Evolutionary conservation across 192 early-diverging fungal genomes (phyloP).

Genomic region (Phlyctochytrium arcticum): DNA sequence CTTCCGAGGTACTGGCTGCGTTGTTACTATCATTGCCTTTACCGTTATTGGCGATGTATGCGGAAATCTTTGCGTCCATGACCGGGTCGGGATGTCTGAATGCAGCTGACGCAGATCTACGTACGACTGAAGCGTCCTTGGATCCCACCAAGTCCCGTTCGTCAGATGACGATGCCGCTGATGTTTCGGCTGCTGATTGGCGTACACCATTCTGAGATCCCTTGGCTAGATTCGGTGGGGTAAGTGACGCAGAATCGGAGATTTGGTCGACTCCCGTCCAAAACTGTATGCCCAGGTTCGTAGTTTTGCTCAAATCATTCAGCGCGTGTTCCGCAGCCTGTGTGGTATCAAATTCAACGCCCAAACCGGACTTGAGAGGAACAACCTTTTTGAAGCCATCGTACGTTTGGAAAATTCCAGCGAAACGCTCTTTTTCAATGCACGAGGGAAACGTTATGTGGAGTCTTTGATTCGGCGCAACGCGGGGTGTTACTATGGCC

Average conservation of each 20-base stretch:
- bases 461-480: background rate
- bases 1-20: background rate
- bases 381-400: conserved; percentile 4
- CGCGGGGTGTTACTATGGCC: background rate
- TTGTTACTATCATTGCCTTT: background rate
- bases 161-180: conserved; percentile 11
- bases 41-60: conserved; percentile 9
- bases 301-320: conserved; percentile 5
- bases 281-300: conserved; percentile 4
- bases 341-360: background rate
- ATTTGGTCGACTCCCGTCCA: background rate
- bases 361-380: background rate
- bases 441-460: background rate
- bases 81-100: conserved; percentile 11
- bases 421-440: background rate
- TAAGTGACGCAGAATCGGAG: background rate
- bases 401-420: conserved; percentile 6
- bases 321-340: background rate
- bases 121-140: background rate
- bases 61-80: conserved; percentile 9
- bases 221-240: background rate
- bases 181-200: conserved; percentile 4
- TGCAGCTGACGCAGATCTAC: conserved; percentile 5
- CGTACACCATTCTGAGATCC: background rate
- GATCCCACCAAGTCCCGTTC: conserved; percentile 11